Evolutionary conservation across 164 flowering plant species (phyloP), one percentile per base, ranked within the genome.

Genomic region (Tetracentron sinense): DNA sequence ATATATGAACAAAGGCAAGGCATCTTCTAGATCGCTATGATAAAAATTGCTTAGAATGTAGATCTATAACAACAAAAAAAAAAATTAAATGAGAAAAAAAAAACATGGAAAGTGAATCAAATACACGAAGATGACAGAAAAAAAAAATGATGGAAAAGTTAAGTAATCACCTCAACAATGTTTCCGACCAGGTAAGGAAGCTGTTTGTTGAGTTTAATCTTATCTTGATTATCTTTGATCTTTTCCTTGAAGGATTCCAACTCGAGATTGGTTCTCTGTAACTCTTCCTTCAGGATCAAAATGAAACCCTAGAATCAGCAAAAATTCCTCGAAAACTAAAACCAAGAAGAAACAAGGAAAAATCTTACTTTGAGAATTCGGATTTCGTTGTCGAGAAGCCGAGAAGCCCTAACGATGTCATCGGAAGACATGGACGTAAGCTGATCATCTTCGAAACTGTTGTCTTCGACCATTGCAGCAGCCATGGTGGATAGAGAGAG

Each of bases 151-250:
- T n/a, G n/a, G n/a, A n/a, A n/a, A n/a, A n/a, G 4, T 33, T 8
- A 50, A n/a, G 63, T 33, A 21, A 31, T 26, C 54, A 89, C 96
- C 93, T 89, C 93, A 64, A 89, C 93, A 25, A 87, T 84, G 76
- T 87, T 90, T 8, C 94, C 96, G 20, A 90, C 96, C 62, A 90
- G 71, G 77, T 87, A 90, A 21, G 96, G 96, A 47, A 90, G 80
- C 69, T 90, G 96, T 75, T 90, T 90, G 68, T 90, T 90, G 49
- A 90, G 83, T 69, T 90, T 90, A 59, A 87, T 90, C 74, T 87
- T 90, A 74, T 90, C 96, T 54, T 87, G 92, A 64, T 90, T 90
- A 82, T 87, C 96, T 68, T 84, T 87, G 3, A 85, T 82, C 77
- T 90, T 88, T 73, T 90, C 96, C 75, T 84, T 87, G 67, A 52